phyloP scores from a whole-genome alignment of 257 asterid genomes.

The Vinca minor region DNA sequence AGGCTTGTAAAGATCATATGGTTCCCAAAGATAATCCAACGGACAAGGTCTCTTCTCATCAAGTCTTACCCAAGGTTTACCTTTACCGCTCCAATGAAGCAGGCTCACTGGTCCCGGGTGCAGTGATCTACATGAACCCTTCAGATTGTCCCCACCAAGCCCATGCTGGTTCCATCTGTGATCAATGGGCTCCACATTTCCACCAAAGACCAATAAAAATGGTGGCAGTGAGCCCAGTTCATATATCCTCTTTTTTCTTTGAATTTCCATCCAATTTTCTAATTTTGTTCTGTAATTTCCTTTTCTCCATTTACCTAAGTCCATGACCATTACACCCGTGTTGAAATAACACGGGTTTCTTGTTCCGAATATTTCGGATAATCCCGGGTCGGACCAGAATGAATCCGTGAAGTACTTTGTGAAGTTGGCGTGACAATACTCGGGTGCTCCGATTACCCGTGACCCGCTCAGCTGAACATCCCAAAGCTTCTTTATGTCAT shows the following conservation, averaged over 20 bases:
- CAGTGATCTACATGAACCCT: conserved; percentile 63
- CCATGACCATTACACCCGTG: conserved; percentile 81
- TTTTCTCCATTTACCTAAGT: conserved; percentile 54
- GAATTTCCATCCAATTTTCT: conserved; percentile 73
- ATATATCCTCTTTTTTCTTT: conserved; percentile 46
- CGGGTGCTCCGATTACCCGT: conserved; percentile 59
- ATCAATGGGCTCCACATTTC: conserved; percentile 56
- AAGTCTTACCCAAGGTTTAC: conserved; percentile 73
- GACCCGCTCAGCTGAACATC: conserved; percentile 21
- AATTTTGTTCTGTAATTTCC: conserved; percentile 46
- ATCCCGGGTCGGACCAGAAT: conserved; percentile 60
- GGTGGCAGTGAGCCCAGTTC: conserved; percentile 79
- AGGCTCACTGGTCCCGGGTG: conserved; percentile 82
- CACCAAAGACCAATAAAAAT: conserved; percentile 53
- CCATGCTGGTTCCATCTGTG: conserved; percentile 87
- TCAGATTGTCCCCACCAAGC: conserved; percentile 69
- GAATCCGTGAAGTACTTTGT: conserved; percentile 48
- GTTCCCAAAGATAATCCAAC: conserved; percentile 67
- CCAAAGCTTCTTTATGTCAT: conserved; percentile 56
- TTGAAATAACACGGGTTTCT: conserved; percentile 60
- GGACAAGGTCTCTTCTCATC: conserved; percentile 63
- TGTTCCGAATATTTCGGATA: conserved; percentile 36
- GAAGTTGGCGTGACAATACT: conserved; percentile 73
- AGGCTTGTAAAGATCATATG: conserved; percentile 52
- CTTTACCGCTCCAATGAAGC: conserved; percentile 78